Conservation (phyloP, 768 basidiomycete species). For the Paxillus ammoniavirescens region DNA sequence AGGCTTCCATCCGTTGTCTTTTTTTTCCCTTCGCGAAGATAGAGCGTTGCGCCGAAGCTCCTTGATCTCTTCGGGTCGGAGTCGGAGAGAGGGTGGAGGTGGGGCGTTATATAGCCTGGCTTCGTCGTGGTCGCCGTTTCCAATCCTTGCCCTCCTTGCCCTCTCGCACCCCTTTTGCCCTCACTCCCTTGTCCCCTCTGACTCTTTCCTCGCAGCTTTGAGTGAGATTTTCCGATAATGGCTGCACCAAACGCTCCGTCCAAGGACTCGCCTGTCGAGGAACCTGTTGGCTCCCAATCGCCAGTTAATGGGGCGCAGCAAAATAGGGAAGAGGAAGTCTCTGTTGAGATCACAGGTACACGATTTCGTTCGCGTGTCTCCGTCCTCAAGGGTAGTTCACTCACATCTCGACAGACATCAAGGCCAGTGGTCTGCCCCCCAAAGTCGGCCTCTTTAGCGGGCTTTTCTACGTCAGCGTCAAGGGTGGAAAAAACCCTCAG, state of each 20-base stretch:
- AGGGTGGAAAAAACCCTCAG: constrained; percentile 26
- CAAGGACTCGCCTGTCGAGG: not conserved
- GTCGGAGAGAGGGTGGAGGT: constrained; percentile 22
- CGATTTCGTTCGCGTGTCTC: not conserved
- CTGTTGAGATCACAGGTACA: constrained; percentile 29
- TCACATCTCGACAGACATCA: constrained; percentile 24
- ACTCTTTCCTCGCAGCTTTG: not conserved
- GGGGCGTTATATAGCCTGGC: constrained; percentile 20
- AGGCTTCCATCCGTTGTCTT: constrained; percentile 11
- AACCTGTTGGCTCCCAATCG: constrained; percentile 1
- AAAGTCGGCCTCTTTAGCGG: constrained; percentile 31
- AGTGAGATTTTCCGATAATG: constrained; percentile 7
- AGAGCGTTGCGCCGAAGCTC: constrained; percentile 12
- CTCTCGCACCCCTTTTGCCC: not conserved
- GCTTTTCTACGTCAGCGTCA: constrained; percentile 27
- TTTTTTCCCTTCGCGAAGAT: constrained; percentile 12
- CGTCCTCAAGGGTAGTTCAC: not conserved
- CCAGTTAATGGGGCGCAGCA: not conserved
- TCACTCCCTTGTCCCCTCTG: not conserved
- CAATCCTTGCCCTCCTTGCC: not conserved
- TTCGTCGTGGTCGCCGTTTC: not conserved
- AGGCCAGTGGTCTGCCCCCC: constrained; percentile 33
- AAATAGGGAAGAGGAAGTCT: constrained; percentile 16
- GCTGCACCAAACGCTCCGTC: constrained; percentile 9
- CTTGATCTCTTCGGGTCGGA: constrained; percentile 8